These are phyloP conservation scores for Malus hybrid DNA, from an alignment of 331 rosid species.

Conservation along the genomic window DNA sequence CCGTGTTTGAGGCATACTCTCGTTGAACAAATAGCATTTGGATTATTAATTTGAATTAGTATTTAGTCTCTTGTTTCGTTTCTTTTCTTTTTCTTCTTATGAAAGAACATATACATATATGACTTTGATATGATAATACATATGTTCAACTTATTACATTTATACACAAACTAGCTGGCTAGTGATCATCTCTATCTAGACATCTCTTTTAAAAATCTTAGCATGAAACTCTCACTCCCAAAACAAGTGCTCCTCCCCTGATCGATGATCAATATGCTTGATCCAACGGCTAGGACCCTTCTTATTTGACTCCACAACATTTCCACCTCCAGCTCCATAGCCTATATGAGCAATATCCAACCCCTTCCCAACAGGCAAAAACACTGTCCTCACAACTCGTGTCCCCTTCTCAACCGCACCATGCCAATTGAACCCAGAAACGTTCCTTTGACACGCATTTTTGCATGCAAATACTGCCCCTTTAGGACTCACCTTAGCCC, in stretches of 20 bases:
- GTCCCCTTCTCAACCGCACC: conserved; percentile 47
- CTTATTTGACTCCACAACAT: background rate
- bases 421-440: conserved; percentile 47
- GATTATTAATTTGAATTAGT: too few relatives aligned
- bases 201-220: background rate
- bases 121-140: background rate
- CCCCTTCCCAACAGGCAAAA: conserved; percentile 74
- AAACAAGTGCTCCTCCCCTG: conserved; percentile 80
- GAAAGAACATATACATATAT: background rate
- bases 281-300: conserved; percentile 63
- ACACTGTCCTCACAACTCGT: conserved; percentile 65
- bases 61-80: too few relatives aligned
- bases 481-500: conserved; percentile 31
- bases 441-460: conserved; percentile 51
- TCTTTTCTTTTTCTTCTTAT: too few relatives aligned
- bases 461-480: conserved; percentile 82
- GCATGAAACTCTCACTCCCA: conserved; percentile 15
- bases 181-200: background rate
- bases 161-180: background rate
- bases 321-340: conserved; percentile 12
- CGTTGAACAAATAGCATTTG: too few relatives aligned
- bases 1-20: too few relatives aligned
- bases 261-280: conserved; percentile 50
- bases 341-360: conserved; percentile 87
- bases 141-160: background rate